These are phyloP conservation scores for Angomonas ambiguus DNA, from an alignment of 208 protist genomes.

Conservation along the genomic window DNA sequence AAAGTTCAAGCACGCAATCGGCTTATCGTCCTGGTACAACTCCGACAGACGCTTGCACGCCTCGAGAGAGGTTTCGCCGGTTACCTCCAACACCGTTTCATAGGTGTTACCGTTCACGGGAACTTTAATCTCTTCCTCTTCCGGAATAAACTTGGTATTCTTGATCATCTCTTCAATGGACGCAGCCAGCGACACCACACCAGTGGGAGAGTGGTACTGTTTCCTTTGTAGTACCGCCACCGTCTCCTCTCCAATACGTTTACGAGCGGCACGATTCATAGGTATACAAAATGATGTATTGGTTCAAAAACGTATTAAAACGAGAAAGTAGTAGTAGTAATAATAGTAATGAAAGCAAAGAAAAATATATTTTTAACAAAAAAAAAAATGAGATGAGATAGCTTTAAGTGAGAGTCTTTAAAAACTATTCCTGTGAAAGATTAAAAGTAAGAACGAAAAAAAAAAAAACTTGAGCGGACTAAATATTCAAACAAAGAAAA, in stretches of 20 bases:
- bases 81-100: conserved; percentile 15
- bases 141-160: conserved; percentile 2
- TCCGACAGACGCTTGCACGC: conserved; percentile 14
- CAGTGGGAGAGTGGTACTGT: conserved; percentile 12
- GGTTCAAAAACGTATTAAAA: not conserved
- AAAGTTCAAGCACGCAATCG: conserved; percentile 17
- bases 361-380: no score
- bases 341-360: no score
- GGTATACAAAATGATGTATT: conserved; percentile 1
- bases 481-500: not conserved
- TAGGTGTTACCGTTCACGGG: not conserved
- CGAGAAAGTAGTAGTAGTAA: conserved; percentile 15
- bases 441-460: conserved; percentile 5
- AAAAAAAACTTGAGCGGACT: conserved; percentile 3
- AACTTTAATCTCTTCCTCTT: not conserved
- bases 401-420: conserved; percentile 14
- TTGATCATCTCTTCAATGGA: not conserved
- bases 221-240: conserved; percentile 19
- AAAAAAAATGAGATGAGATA: no score
- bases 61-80: conserved; percentile 14
- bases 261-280: conserved; percentile 16
- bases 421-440: not conserved
- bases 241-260: conserved; percentile 10
- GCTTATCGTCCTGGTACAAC: not conserved
- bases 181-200: conserved; percentile 10